These are phyloP conservation scores for Nothophytophthora sp. DNA, from an alignment of 352 stramenopile genomes.

Conservation along the genomic window DNA sequence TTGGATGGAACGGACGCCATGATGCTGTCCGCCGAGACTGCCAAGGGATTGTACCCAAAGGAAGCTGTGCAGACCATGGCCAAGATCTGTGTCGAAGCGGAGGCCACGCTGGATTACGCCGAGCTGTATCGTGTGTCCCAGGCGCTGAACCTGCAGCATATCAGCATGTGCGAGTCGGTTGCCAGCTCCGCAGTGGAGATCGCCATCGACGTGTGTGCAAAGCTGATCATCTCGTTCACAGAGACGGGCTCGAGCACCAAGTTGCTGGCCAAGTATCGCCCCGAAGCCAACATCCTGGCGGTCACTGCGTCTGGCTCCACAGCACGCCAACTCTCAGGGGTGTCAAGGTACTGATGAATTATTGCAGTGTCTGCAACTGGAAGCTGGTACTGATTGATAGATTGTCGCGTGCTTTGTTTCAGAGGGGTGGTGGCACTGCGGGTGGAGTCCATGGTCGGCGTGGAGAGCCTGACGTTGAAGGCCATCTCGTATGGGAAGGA, in stretches of 20 bases:
- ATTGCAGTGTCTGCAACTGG: background rate
- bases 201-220: slow-evolving; percentile 95
- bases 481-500: slow-evolving; percentile 88
- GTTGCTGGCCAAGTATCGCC: slow-evolving; percentile 96
- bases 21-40: slow-evolving; percentile 99
- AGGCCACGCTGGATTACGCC: slow-evolving; percentile 91
- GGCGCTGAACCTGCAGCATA: slow-evolving; percentile 64
- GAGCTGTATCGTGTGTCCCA: slow-evolving; percentile 81
- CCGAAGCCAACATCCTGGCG: slow-evolving; percentile 53
- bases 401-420: slow-evolving; percentile 61
- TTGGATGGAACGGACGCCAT: slow-evolving; percentile 97
- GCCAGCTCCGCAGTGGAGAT: slow-evolving; percentile 98
- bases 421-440: slow-evolving; percentile 70
- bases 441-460: slow-evolving; percentile 90
- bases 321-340: slow-evolving; percentile 60
- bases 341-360: slow-evolving; percentile 43
- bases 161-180: slow-evolving; percentile 92
- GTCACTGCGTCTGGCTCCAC: slow-evolving; percentile 71
- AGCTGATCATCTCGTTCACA: slow-evolving; percentile 97
- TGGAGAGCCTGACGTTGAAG: slow-evolving; percentile 90
- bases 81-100: slow-evolving; percentile 91
- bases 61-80: slow-evolving; percentile 96
- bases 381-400: too few species aligned
- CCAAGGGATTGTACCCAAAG: slow-evolving; percentile 96
- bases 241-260: slow-evolving; percentile 94